Evolutionary conservation across 148 eudicot species (phyloP).

Genomic region (Rhododendron kiyosumense): DNA sequence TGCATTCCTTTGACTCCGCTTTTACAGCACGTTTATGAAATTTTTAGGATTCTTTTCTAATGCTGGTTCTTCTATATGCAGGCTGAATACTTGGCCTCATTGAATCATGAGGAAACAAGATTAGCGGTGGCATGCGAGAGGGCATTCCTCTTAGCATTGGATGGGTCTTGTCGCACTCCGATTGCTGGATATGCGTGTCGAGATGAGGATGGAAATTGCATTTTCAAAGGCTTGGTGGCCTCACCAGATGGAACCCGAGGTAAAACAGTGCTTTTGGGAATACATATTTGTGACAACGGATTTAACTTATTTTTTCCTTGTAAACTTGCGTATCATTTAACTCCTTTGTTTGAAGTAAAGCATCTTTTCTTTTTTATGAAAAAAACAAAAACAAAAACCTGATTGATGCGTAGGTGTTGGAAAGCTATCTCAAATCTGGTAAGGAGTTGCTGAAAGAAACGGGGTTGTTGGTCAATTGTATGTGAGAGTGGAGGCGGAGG

Average conservation of each 20-base stretch:
- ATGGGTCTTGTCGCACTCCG: constrained; percentile 94
- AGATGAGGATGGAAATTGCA: constrained; percentile 66
- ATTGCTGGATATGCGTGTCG: constrained; percentile 86
- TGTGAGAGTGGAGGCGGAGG: too few relatives aligned
- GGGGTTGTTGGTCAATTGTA: too few relatives aligned
- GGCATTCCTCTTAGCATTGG: constrained; percentile 72
- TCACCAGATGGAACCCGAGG: too few relatives aligned
- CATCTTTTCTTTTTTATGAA: too few relatives aligned
- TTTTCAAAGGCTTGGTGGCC: constrained; percentile 67
- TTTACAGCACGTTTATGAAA: not conserved
- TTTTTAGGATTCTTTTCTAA: not conserved
- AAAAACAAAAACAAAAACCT: too few relatives aligned
- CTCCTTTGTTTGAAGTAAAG: too few relatives aligned
- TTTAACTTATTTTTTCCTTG: not conserved
- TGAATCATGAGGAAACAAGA: constrained; percentile 96
- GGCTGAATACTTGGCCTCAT: constrained; percentile 65
- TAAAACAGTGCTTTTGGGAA: constrained; percentile 8
- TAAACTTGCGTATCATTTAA: too few relatives aligned
- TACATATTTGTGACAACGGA: not conserved
- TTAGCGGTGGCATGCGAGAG: constrained; percentile 82
- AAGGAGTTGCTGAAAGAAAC: too few relatives aligned
- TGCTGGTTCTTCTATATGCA: constrained; percentile 16
- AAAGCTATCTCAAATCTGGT: too few relatives aligned
- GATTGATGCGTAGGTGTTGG: too few relatives aligned
- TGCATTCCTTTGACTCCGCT: too few relatives aligned